Base-by-base conservation (phyloP, 1,139 yeast species). In the Taphrina populina region DNA sequence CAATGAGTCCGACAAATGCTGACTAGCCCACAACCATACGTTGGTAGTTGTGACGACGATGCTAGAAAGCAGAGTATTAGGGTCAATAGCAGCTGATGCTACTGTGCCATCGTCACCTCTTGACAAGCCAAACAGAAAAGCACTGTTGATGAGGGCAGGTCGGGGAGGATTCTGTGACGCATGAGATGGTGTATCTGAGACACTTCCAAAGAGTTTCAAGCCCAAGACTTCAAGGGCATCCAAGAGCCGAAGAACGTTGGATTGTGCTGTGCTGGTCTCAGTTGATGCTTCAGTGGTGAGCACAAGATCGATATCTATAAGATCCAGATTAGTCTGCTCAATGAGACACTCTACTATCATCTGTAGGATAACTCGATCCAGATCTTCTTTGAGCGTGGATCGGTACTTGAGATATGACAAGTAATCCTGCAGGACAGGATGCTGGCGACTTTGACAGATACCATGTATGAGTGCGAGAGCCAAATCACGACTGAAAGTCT, bases 361-460 rank as follows among this genome's bases (percentile, higher is more conserved):
- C 36, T 19, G 26, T 8, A 23, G 13, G n/a, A 23, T 13, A 19
- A 30, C 19, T n/a, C n/a, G n/a, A 21, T n/a, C 15, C 13, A 37
- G 13, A 17, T 37, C 24, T 10, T 43, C 47, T 10, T 21, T 43
- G 11, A 30, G 47, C 19, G 29, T 30, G 37, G 32, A 4, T 13
- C 47, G 24, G n/a, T 19, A 26, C 6, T 10, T 5, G 26, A 13
- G 23, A 13, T 43, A 43, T 7, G 19, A 17, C 27, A 43, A 17
- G 20, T n/a, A 43, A 11, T 29, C 35, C 32, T 30, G 47, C 10
- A 43, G 27, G n/a, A 43, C 36, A 5, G 47, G 47, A 43, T 43
- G 35, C 26, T 43, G 26, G 6, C 47, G 35, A 13, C 43, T 37
- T 37, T 21, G 29, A n/a, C 29, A 15, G 11, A 37, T 8, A 13